phyloP scores from a whole-genome alignment of 257 asterid species.

The Cynanchum wilfordii region DNA sequence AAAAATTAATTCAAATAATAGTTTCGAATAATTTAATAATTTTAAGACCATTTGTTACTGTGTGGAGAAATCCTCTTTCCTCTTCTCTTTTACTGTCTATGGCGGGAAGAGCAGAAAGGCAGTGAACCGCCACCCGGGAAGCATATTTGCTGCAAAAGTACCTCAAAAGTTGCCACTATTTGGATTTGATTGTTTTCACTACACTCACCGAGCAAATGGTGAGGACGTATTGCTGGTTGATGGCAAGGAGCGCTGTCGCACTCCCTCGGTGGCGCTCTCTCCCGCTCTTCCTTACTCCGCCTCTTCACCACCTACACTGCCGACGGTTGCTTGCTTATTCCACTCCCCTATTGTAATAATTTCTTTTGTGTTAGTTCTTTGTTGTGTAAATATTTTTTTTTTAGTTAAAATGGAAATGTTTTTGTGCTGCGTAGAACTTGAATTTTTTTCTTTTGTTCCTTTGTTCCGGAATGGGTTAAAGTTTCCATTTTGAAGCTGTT shows the following conservation, averaged over 20 bases:
- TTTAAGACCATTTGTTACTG: background rate
- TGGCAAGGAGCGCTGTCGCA: constrained; percentile 56
- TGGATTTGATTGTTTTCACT: background rate
- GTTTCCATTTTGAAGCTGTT: constrained; percentile 1
- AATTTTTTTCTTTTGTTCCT: background rate
- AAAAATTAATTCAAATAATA: no score
- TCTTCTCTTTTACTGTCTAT: background rate
- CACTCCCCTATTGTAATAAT: constrained; percentile 21
- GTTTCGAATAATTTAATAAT: no score
- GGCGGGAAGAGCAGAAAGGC: constrained; percentile 9
- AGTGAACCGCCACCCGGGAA: background rate
- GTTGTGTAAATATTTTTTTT: background rate
- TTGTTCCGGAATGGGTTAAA: background rate
- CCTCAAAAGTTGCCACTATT: background rate
- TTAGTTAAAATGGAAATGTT: background rate
- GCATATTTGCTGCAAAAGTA: background rate
- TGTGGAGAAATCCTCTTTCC: background rate
- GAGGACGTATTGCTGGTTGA: constrained; percentile 32
- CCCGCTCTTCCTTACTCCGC: constrained; percentile 37
- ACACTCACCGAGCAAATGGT: background rate
- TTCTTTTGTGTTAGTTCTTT: background rate
- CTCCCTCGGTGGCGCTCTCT: constrained; percentile 63
- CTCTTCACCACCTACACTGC: constrained; percentile 38
- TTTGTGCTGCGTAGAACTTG: background rate
- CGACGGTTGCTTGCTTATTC: constrained; percentile 29